Evolutionary conservation across 108 stramenopile genomes (phyloP), one percentile per base, ranked within the genome.

Genomic region (Nitzschia palea): DNA sequence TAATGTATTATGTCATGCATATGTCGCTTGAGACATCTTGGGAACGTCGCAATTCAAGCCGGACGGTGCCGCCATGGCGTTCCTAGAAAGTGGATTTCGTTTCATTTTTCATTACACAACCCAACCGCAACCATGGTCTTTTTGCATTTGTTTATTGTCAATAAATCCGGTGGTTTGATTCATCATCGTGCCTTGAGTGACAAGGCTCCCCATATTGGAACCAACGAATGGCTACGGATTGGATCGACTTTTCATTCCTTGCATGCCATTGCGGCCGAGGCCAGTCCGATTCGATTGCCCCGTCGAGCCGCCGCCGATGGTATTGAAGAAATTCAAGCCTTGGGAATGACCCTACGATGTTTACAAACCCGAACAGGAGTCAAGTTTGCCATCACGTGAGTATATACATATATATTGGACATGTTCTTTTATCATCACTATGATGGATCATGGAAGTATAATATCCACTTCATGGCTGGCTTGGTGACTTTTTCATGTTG

Each of bases 211-310:
- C 65, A 78, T 48, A 90, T 90, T 55, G 80, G 86, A 3, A 94
- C 89, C 47, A 94, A 94, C 62, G 92, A 94, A 73, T 94, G 89
- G 89, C 62, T 94, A 20, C 87, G 89, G 30, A 94, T 94, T 67
- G 92, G 92, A 51, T 89, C 87, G 18, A 94, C 92, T 37, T 94
- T 94, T 62, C 89, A 90, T 68, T 86, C 85, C 15, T 53, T 94
- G 62, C 82, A 90, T 67, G 92, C 92, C 34, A 94, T 94, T 75
- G 90, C 90, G 1, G 86, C 87, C 3, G 92, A 90, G 67, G 92
- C 92, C 0, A 71, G 76, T 35, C 92, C 92, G 1, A 44, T 94
- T 20, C 78, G 76, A 57, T 61, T 86, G 29, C 79, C 85, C 15
- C 55, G 71, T 10, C 85, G 85, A 43, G 88, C 89, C 42, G 88